Evolutionary conservation across 495 filamentous ascomycete species (phyloP).

Genomic region (Penicillium bialowiezense): DNA sequence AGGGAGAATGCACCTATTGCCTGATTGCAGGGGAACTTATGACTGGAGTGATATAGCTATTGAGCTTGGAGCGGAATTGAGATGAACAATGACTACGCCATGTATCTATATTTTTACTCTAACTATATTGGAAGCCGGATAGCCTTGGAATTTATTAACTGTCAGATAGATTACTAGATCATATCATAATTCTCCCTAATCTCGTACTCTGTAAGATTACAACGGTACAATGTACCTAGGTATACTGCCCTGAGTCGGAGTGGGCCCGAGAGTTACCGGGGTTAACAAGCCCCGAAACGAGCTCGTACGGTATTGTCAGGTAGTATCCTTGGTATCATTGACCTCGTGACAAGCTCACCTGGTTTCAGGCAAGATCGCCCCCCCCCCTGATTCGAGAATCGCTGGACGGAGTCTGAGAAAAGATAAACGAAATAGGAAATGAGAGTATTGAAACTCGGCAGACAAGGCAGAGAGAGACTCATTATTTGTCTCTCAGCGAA

Average conservation of each 20-base stretch:
- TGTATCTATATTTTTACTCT: no score
- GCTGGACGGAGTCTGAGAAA: no score
- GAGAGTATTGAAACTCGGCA: no score
- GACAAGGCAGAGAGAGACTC: background rate
- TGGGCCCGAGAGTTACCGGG: slow-evolving; percentile 3
- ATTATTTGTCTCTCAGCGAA: background rate
- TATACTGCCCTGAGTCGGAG: background rate
- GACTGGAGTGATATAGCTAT: no score
- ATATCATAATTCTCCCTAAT: no score
- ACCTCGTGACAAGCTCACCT: slow-evolving; percentile 3
- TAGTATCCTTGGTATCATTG: no score
- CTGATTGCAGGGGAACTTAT: background rate
- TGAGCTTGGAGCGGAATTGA: background rate
- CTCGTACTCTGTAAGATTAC: background rate
- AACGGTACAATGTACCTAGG: no score
- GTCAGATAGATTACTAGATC: no score
- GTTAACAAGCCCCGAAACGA: background rate
- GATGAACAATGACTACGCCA: background rate
- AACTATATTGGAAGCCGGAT: no score
- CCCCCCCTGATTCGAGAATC: background rate
- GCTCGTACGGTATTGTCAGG: no score
- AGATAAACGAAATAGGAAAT: no score
- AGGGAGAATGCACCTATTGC: background rate
- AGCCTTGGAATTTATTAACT: no score
- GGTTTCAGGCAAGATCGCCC: slow-evolving; percentile 3